Base-by-base conservation (phyloP, 345 rosid genomes). In the Nasturtium officinale region DNA sequence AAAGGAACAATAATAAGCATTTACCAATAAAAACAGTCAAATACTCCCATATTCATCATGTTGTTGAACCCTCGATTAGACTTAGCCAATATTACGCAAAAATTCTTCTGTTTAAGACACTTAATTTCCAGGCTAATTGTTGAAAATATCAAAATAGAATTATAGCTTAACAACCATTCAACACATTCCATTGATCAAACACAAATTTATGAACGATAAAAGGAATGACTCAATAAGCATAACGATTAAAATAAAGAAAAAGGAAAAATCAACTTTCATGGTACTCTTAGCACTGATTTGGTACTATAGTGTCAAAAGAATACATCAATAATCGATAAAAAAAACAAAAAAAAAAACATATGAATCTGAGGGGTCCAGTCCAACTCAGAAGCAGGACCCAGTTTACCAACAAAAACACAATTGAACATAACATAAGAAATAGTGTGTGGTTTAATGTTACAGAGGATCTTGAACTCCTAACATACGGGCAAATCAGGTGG, bases 401-500 rank as follows among this genome's bases (percentile, higher is more conserved):
- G 52, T 37, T 48, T 26, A 37, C 65, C 52, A 62, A 55, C 55
- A 29, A 29, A 5, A 52, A 63, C 55, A 63, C 43, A 69, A 53
- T 76, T 55, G 29, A 70, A 56, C 38, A 26, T 35, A 35, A 61
- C 51, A 69, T 32, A 52, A 69, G 62, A 68, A 55, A 66, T 45
- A 63, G 28, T 1, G 35, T 53, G 25, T 69, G 50, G 17, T 3
- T 72, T 28, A 32, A 42, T 68, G 58, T 25, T 69, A 45, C 33
- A 59, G 8, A 50, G 20, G 26, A 7, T 12, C 13, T 61, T 59
- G 11, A 52, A 37, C 13, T 33, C 30, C 71, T 80, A 94, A 67
- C 98, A 94, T 0, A 77, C 1, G 8, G 97, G 96, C 7, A 81
- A 74, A 89, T 94, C 98, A 21, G 13, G 42, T 0, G 98, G 98